Evolutionary conservation across 2,329 filamentous ascomycete genomes (phyloP).

Genomic region (Knoxdaviesia capensis): DNA sequence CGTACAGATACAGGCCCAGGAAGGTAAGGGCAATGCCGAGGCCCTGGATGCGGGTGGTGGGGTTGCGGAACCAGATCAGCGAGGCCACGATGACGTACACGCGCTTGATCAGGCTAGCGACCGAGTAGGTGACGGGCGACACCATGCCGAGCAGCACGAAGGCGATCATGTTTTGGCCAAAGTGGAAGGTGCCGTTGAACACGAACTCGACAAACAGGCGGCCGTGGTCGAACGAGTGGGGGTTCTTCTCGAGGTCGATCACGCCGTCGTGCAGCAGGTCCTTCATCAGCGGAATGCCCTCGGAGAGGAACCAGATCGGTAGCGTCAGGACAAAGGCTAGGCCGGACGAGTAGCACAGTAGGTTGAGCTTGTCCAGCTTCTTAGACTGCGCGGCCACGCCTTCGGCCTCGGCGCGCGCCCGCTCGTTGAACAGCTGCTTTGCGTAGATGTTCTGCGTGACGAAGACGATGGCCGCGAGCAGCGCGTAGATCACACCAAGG

Average conservation of each 20-base stretch:
- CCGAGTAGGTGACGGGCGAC: constrained; percentile 90
- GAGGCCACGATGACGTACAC: constrained; percentile 93
- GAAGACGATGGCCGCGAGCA: constrained; percentile 81
- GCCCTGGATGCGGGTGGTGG: constrained; percentile 65
- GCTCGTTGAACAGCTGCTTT: constrained; percentile 93
- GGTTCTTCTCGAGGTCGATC: constrained; percentile 36
- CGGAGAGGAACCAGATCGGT: constrained; percentile 85
- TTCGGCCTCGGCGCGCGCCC: constrained; percentile 65
- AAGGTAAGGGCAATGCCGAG: constrained; percentile 79
- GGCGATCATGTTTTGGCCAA: constrained; percentile 86
- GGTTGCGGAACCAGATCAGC: constrained; percentile 88
- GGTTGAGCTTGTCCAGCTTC: constrained; percentile 90
- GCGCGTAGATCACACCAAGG: constrained; percentile 73
- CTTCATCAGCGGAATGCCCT: constrained; percentile 57
- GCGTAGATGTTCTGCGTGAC: constrained; percentile 98
- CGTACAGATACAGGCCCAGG: constrained; percentile 83
- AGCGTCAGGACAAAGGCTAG: constrained; percentile 74
- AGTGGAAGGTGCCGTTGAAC: constrained; percentile 95
- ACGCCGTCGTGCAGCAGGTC: constrained; percentile 71
- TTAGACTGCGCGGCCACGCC: constrained; percentile 36
- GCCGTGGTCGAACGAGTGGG: constrained; percentile 56
- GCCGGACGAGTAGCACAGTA: constrained; percentile 91
- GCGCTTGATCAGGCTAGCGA: constrained; percentile 87
- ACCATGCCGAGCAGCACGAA: constrained; percentile 86
- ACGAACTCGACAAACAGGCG: constrained; percentile 66